phyloP scores from a whole-genome alignment of 225 moss, liverwort and hornwort genomes.

The Lunularia cruciata region DNA sequence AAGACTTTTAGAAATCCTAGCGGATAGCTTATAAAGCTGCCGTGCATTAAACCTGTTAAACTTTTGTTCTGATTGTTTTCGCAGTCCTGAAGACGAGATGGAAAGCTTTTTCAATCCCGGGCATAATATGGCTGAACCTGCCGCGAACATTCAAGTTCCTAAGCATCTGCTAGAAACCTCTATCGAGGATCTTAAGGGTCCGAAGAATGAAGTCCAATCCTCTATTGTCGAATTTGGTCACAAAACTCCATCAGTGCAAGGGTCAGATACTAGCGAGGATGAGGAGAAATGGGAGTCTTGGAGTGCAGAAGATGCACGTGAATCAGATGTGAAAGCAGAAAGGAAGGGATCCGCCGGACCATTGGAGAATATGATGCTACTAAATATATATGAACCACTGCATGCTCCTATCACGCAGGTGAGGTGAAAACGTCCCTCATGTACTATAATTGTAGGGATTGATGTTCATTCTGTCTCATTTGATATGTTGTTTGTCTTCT shows the following conservation, averaged over 20 bases:
- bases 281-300: conserved; percentile 45
- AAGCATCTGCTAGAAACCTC: not conserved
- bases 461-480: not conserved
- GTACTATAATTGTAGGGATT: not conserved
- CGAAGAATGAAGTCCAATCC: no score
- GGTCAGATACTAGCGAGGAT: conserved; percentile 24
- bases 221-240: not conserved
- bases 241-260: conserved; percentile 8
- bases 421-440: not conserved
- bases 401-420: conserved; percentile 63
- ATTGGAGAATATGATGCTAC: conserved; percentile 45
- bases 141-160: not conserved
- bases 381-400: conserved; percentile 53
- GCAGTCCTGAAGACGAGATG: conserved; percentile 45
- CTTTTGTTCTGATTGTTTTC: not conserved
- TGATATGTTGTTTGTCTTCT: not conserved
- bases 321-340: conserved; percentile 17
- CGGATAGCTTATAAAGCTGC: not conserved
- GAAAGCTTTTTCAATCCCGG: conserved; percentile 35
- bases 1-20: no score
- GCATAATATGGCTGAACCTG: not conserved
- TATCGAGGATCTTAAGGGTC: no score
- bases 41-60: not conserved
- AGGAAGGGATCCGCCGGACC: conserved; percentile 56
- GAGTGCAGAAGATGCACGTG: conserved; percentile 16